Evolutionary conservation across 2,329 filamentous ascomycete species (phyloP).

Genomic region (Ophiocordyceps camponoti-saundersi): DNA sequence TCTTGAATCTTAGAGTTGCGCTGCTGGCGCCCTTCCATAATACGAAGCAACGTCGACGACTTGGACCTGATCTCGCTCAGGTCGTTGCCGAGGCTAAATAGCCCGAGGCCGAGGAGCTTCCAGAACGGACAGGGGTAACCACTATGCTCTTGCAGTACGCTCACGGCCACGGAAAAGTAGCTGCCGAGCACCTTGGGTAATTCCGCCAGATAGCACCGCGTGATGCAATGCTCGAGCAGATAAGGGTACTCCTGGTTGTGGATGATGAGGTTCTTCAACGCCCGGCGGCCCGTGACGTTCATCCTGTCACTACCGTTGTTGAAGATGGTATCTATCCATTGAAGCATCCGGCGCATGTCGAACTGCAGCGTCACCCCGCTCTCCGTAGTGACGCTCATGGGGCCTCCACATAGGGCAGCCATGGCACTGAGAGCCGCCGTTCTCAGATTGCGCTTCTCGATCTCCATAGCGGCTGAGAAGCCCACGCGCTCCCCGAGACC

Average conservation of each 20-base stretch:
- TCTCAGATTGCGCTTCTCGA: slow-evolving; percentile 83
- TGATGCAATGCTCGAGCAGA: slow-evolving; percentile 75
- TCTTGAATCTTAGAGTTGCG: slow-evolving; percentile 85
- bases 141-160: slow-evolving; percentile 70
- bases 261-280: slow-evolving; percentile 74
- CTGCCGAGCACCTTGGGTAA: slow-evolving; percentile 74
- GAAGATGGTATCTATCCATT: slow-evolving; percentile 93
- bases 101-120: slow-evolving; percentile 72
- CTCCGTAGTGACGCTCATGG: slow-evolving; percentile 75
- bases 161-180: slow-evolving; percentile 84
- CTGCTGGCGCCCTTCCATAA: slow-evolving; percentile 62
- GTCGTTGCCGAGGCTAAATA: slow-evolving; percentile 87
- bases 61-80: slow-evolving; percentile 79
- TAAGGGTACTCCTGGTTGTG: slow-evolving; percentile 81
- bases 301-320: slow-evolving; percentile 80
- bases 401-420: slow-evolving; percentile 77
- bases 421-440: slow-evolving; percentile 88
- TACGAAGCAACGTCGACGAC: slow-evolving; percentile 64
- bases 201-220: slow-evolving; percentile 75
- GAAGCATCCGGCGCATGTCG: slow-evolving; percentile 78
- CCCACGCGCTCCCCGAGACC: slow-evolving; percentile 59
- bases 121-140: slow-evolving; percentile 77
- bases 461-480: slow-evolving; percentile 81
- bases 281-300: slow-evolving; percentile 75
- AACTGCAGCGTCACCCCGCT: slow-evolving; percentile 80